Evolutionary conservation across 441 rosid genomes (phyloP).

Genomic region (Brassica balearica): DNA sequence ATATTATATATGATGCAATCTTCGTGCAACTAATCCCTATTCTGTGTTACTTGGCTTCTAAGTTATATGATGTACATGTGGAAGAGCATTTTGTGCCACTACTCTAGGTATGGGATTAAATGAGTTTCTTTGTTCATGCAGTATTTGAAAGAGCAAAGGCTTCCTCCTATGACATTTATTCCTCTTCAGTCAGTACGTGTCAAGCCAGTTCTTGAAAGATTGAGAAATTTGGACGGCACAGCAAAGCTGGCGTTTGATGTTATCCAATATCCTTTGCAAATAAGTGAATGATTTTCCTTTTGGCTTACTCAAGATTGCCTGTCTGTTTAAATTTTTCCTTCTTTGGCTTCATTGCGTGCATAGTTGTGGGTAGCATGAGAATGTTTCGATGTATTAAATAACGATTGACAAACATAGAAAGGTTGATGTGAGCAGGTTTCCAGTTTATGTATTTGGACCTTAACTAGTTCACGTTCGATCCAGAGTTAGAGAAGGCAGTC

Average conservation of each 20-base stretch:
- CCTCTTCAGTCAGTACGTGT: constrained; percentile 97
- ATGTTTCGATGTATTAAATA: constrained; percentile 24
- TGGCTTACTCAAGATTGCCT: constrained; percentile 27
- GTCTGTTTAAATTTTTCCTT: constrained; percentile 19
- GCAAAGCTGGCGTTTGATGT: constrained; percentile 89
- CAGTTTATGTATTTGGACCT: constrained; percentile 55
- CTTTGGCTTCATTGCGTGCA: constrained; percentile 25
- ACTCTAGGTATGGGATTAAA: constrained; percentile 25
- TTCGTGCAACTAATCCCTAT: constrained; percentile 17
- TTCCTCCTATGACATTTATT: constrained; percentile 98
- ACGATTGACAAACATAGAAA: constrained; percentile 17
- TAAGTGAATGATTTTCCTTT: constrained; percentile 32
- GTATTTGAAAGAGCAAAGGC: constrained; percentile 98
- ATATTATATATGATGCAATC: constrained; percentile 21
- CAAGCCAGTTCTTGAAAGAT: constrained; percentile 83
- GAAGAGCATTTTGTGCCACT: constrained; percentile 12
- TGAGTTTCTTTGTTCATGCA: constrained; percentile 54
- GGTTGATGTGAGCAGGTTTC: constrained; percentile 11
- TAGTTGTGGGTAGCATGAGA: constrained; percentile 32
- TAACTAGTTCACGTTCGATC: constrained; percentile 88
- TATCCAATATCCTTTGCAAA: constrained; percentile 91
- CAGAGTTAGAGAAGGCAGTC: constrained; percentile 89
- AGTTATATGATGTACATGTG: not conserved
- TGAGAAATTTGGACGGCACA: constrained; percentile 86
- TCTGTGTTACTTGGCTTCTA: constrained; percentile 12